Base-by-base conservation (phyloP, 1,284 basidiomycete species). In the Phellinidium pouzarii region DNA sequence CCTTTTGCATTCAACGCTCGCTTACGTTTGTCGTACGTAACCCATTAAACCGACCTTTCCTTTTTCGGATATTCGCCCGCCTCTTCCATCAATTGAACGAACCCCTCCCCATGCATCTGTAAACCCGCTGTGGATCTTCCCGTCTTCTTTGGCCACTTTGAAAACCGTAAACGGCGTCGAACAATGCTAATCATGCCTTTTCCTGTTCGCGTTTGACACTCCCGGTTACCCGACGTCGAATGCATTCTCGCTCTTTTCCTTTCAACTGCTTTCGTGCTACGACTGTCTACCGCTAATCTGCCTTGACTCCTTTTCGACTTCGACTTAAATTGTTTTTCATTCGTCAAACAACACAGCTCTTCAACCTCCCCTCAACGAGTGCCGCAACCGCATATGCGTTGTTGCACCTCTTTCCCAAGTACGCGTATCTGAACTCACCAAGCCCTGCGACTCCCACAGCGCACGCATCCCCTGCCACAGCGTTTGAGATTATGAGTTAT, bases 351-450 rank as follows among this genome's bases (percentile, higher is more conserved):
- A 7, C 19, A 36, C 31, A 47, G 45, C 27, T 47, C 29, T 47
- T 47, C 31, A 47, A 47, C 27, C 45, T 47, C 26, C 45, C 45
- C 9, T 36, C 27, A 19, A 26, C 45, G n/a, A 47, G 45, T 27
- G 12, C 36, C 23, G 48, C 48, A 17, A 26, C 48, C 23, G 36
- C 48, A 9, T 23, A 49, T 23, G 37, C 37, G 17, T 14, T 41
- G 14, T 22, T 36, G 23, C 27, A 11, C 19, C 20, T 41, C 31
- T 34, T 36, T 19, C 20, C 14, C 25, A 40, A 40, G 37, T 17
- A 40, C 37, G 37, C 37, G 11, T 17, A 20, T 20, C 19, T 20
- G n/a, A 20, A 20, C 37, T 40, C 36, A n/a, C 5, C 34, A 6
- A 20, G 37, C 37, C 31, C 23, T 22, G 12, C 34, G 9, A 41